Percentiles rank a stretch among this genome's conserved stretches.
Conservation (phyloP, 768 basidiomycete species). For the Amanita jacksonii region DNA sequence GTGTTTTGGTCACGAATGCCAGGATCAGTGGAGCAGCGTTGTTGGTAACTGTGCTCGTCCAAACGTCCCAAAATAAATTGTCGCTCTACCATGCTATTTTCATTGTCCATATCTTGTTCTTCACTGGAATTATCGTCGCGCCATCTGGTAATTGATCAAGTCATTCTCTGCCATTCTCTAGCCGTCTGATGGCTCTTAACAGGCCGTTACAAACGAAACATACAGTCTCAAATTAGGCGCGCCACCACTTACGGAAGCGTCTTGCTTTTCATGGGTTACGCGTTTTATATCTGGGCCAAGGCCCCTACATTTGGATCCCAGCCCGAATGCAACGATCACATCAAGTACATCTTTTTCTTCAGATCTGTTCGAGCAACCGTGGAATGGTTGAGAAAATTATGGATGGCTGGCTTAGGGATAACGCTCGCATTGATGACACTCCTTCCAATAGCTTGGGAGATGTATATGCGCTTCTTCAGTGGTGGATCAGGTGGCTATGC, state of each 20-base stretch:
- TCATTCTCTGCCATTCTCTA: not conserved
- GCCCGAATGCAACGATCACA: constrained; percentile 6
- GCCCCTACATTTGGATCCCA: constrained; percentile 8
- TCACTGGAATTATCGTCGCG: constrained; percentile 9
- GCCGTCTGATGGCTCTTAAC: not conserved
- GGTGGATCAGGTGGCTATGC: not conserved
- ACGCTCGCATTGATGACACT: not conserved
- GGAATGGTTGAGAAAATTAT: constrained; percentile 10
- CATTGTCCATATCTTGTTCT: constrained; percentile 12
- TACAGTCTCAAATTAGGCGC: not conserved
- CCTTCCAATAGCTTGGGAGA: not conserved
- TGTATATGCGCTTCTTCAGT: not conserved
- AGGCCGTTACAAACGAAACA: constrained; percentile 1
- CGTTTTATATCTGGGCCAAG: constrained; percentile 12
- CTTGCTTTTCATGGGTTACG: constrained; percentile 11
- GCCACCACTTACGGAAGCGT: constrained; percentile 7
- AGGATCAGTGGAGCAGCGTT: constrained; percentile 10
- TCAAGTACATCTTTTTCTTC: constrained; percentile 12
- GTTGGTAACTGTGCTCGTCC: constrained; percentile 11
- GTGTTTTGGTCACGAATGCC: constrained; percentile 10
- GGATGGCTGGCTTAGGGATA: constrained; percentile 10
- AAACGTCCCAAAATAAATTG: constrained; percentile 8
- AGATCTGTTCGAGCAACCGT: constrained; percentile 10
- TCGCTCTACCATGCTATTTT: constrained; percentile 13
- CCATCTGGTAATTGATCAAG: constrained; percentile 8